Base-by-base conservation (phyloP, 2,329 filamentous ascomycete species). In the Aspergillus quadricinctus region DNA sequence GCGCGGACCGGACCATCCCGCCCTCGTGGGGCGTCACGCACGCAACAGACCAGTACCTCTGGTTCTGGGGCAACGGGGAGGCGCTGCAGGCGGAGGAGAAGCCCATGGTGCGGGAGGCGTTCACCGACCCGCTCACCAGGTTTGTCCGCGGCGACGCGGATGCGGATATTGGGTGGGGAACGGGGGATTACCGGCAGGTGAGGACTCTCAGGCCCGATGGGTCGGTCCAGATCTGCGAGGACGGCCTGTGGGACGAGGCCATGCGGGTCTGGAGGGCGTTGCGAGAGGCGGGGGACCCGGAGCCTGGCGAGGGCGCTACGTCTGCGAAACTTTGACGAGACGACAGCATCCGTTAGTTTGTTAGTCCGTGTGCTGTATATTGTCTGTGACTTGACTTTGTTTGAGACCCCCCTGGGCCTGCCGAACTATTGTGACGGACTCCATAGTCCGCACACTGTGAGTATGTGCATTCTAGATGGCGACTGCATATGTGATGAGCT, bases 31-130 rank as follows among this genome's bases (percentile, higher is more conserved):
- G 79, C 2, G 81, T 81, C 2, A 84, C 81, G 17, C 82, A 85
- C 63, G 75, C 75, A 0, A 79, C 79, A 0, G 82, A 85, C 58
- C 73, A 79, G 63, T 69, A 74, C 5, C 77, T 84, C 29, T 85
- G 82, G 82, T 81, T 83, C 55, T 84, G 77, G 76, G 82, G 82
- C 0, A 76, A 79, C 59, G 78, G 77, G 1, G 69, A 68, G 4
- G 56, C 62, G 0, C 55, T 84, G 52, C 73, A 67, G 6, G 64
- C 65, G 0, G 60, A 66, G 8, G 82, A 85, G 66, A 80, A 81
- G 64, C 50, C 50, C 5, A 56, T 78, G 19, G 67, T 80, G 0
- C 65, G 61, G 11, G 27, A 48, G 9, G 70, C 66, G 1, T 55
- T 74, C 51, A 62, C 72, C 37, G 66, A 61, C 3, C 70, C 72